Base-by-base conservation (phyloP, 2,329 filamentous ascomycete genomes). In the Helotiales sp. region DNA sequence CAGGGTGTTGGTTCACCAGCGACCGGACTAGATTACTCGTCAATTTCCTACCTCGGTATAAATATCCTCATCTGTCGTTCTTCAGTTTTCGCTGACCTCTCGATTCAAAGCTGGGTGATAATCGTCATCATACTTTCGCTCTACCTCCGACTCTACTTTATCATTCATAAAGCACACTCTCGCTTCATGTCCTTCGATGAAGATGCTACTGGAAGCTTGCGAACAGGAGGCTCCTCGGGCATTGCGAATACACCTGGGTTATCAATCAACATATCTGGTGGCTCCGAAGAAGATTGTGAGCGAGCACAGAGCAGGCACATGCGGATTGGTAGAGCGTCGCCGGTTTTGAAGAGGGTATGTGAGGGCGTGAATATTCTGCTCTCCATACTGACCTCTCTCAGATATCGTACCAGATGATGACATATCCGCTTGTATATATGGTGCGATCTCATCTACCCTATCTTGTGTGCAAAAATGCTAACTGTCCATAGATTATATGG, bases 401-500 rank as follows among this genome's bases (percentile, higher is more conserved):
- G 71, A 70, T 75, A 38, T 74, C 75, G 0, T 72, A 73, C 29
- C 70, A 74, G 40, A 76, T 77, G 74, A 71, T 77, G 65, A 62
- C 70, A 17, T 77, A 77, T 56, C 75, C 75, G 2, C 58, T 76
- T 0, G 71, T 73, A 0, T 77, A 77, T 60, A 74, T 74, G 60
- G 56, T 42, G 19, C 38, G 19, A n/a, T 25, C 24, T 19, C 9
- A 9, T n/a, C 9, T 9, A 19, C 19, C 5, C 19, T 25, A 2
- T 10, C 15, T 42, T 24, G 2, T 25, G 12, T 3, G 13, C 22
- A 7, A 2, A 4, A 7, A 12, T 25, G 38, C 22, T 42, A 25
- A 42, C 17, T 3, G 8, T 9, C 2, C 15, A 24, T 10, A 42
- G 19, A 13, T 75, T 3, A 71, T 77, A 29, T 77, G 75, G 75